Percentiles rank a stretch among this genome's conserved stretches.
Conservation (phyloP, 306 rosid genomes). For the Castanospermum australe region DNA sequence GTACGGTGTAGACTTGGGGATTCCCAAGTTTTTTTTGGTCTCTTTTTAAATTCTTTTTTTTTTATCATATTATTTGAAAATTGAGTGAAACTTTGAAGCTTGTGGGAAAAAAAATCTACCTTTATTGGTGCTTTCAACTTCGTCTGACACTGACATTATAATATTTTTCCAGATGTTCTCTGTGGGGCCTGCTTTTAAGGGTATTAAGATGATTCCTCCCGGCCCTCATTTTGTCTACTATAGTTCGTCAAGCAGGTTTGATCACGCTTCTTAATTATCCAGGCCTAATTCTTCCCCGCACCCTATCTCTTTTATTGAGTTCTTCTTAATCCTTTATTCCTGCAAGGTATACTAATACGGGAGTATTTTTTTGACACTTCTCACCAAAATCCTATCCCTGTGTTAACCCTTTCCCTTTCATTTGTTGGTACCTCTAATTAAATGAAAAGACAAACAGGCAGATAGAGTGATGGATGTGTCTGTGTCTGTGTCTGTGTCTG, state of each 20-base stretch:
- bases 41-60: not conserved
- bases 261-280: constrained; percentile 5
- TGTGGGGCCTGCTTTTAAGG: constrained; percentile 84
- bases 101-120: not conserved
- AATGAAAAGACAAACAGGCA: not conserved
- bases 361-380: not conserved
- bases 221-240: constrained; percentile 87
- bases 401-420: not conserved
- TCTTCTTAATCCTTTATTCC: not conserved
- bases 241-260: constrained; percentile 83
- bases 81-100: constrained; percentile 6
- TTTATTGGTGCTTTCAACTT: not conserved
- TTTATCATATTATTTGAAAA: constrained; percentile 1
- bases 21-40: not conserved
- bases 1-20: not conserved
- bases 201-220: constrained; percentile 93
- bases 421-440: not conserved
- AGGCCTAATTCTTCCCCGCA: not conserved
- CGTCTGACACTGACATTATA: not conserved
- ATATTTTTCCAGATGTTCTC: constrained; percentile 54
- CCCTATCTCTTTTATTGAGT: not conserved
- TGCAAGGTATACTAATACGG: not conserved
- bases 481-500: not conserved
- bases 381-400: not conserved
- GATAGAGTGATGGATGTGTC: not conserved